Evolutionary conservation across 2,329 filamentous ascomycete species (phyloP), one percentile per base, ranked within the genome.

Genomic region (Exophiala lecanii-corni): DNA sequence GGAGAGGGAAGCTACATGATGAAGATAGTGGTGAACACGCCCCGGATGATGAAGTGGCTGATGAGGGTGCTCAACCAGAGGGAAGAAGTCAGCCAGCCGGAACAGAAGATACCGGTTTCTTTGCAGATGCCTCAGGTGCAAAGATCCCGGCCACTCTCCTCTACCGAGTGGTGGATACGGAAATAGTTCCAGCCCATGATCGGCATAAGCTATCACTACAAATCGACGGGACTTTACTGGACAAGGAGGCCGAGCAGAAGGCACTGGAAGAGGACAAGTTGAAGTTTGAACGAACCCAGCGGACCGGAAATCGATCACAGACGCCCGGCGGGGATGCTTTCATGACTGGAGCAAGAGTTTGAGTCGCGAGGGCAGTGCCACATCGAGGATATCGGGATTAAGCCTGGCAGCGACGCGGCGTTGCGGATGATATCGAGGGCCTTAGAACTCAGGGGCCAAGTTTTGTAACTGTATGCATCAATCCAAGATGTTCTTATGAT

Each of bases 211-310:
- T 85, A 9, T 92, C 91, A 60, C 67, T 95, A 48, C 89, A 84
- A 55, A 82, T 96, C 49, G 84, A 92, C 62, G 91, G 89, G 18
- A 94, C 86, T n/a, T 82, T 95, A 76, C 67, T 95, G 37, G 72
- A 75, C 35, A 76, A 76, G 32, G 76, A 78, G 15, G 82, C 81
- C 17, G 88, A 94, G 65, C 70, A 67, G 53, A 67, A 68, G 18
- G 67, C 85, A 20, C 67, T 78, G 35, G 70, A 72, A 6, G 70
- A 76, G 47, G 78, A 83, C 59, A 67, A 57, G 28, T 58, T 55
- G 58, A 18, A 47, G 54, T 49, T 63, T 55, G 63, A 68, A 54
- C 37, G 50, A 43, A 54, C 65, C 43, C 60, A 64, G 53, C 57
- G 61, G 53, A 55, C 59, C 51, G 43, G 65, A 63, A 55, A 64